These are phyloP conservation scores for Myrica gale DNA, from an alignment of 306 rosid genomes.

Conservation along the genomic window DNA sequence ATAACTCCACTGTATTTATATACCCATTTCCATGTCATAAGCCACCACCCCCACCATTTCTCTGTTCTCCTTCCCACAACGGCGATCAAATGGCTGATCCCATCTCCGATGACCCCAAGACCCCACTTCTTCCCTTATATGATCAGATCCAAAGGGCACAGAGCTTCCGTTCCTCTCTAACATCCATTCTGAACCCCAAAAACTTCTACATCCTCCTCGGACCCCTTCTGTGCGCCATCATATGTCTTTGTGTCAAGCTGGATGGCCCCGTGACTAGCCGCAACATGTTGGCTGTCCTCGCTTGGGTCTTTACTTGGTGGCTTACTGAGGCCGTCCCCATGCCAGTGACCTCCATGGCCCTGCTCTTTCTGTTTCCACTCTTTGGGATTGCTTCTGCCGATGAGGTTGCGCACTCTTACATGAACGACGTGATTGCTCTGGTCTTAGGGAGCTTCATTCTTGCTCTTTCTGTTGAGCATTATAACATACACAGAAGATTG, in stretches of 20 bases:
- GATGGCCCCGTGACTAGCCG: constrained; percentile 43
- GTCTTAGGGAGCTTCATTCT: constrained; percentile 84
- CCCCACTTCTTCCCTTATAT: constrained; percentile 60
- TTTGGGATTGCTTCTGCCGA: constrained; percentile 72
- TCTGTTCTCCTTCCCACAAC: constrained; percentile 18
- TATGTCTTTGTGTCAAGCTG: constrained; percentile 51
- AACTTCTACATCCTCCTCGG: constrained; percentile 51
- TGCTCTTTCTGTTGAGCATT: constrained; percentile 89
- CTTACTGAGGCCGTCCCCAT: constrained; percentile 81
- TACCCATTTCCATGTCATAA: background rate
- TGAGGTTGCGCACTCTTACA: constrained; percentile 67
- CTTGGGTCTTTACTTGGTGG: constrained; percentile 89
- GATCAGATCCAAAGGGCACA: constrained; percentile 29
- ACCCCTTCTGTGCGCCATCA: constrained; percentile 48
- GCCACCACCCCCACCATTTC: background rate
- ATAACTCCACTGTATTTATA: no score
- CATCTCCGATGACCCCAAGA: constrained; percentile 41
- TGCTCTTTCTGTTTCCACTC: constrained; percentile 71
- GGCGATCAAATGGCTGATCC: constrained; percentile 18
- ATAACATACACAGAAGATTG: constrained; percentile 72
- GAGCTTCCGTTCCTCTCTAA: constrained; percentile 7
- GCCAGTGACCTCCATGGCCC: constrained; percentile 84
- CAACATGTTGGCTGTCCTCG: constrained; percentile 74
- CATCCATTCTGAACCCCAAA: constrained; percentile 36
- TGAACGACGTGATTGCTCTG: constrained; percentile 77